Evolutionary conservation across 208 protist genomes (phyloP).

Genomic region (Leishmania tropica): DNA sequence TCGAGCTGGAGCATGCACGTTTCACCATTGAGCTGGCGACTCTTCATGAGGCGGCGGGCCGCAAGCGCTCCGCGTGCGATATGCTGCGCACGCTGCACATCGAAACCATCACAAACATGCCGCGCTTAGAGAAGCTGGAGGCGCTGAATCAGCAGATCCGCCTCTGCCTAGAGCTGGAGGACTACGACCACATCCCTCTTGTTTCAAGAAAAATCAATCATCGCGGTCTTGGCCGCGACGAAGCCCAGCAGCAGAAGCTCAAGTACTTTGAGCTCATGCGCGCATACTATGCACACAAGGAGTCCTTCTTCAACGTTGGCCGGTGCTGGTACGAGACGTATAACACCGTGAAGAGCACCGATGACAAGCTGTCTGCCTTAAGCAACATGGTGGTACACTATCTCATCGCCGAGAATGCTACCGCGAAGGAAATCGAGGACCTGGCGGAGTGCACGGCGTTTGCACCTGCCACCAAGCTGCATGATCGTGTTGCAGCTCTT

Average conservation of each 20-base stretch:
- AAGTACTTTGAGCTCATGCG: conserved; percentile 92
- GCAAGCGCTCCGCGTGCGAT: conserved; percentile 92
- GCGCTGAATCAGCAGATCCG: conserved; percentile 96
- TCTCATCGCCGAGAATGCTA: conserved; percentile 78
- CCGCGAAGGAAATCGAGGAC: conserved; percentile 84
- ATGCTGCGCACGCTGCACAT: conserved; percentile 96
- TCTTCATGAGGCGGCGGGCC: conserved; percentile 90
- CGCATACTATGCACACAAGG: conserved; percentile 78
- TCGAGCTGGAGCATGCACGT: conserved; percentile 95
- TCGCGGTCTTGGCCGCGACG: conserved; percentile 70
- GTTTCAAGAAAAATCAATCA: conserved; percentile 95
- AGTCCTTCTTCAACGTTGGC: conserved; percentile 93
- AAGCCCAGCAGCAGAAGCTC: conserved; percentile 78
- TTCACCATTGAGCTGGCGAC: conserved; percentile 93
- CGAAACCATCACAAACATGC: conserved; percentile 98
- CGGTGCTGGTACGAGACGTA: conserved; percentile 95
- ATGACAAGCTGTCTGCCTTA: conserved; percentile 67
- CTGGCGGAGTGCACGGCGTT: conserved; percentile 81
- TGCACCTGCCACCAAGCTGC: conserved; percentile 63
- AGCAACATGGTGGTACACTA: conserved; percentile 85
- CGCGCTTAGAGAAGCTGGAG: conserved; percentile 95
- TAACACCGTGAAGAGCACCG: conserved; percentile 80
- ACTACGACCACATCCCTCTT: conserved; percentile 94
- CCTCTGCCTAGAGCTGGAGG: conserved; percentile 93
- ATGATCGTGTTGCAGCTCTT: conserved; percentile 55